Evolutionary conservation across 352 stramenopile genomes (phyloP), one percentile per base, ranked within the genome.

Genomic region (Phytopythium mirpurense): DNA sequence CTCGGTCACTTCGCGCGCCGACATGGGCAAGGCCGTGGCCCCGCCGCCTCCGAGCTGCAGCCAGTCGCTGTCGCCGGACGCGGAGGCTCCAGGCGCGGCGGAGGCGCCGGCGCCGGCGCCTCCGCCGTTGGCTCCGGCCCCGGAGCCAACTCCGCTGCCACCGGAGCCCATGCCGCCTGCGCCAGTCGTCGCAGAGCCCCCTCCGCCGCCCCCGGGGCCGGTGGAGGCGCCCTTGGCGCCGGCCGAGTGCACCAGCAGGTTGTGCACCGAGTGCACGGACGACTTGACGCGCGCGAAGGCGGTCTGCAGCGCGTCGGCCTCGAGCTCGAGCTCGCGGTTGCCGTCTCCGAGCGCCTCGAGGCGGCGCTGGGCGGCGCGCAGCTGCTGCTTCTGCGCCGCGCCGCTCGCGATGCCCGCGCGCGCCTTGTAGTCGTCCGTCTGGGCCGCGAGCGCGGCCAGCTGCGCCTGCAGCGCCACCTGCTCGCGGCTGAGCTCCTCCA

Each of bases 261-360:
- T 81, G 61, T 88, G 71, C 42, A 91, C 75, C 27, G 76, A 91
- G 60, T 91, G 78, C 32, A 90, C 67, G 0, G 69, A 85, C 16
- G 74, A 74, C 58, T 88, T 91, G 34, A 91, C 64, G 26, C 78
- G 67, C 5, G 66, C 65, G 35, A 88, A 55, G 15, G 77, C 63
- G 14, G 67, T 69, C n/a, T 70, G 71, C 38, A 68, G 70, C 29
- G 88, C 70, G 47, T 89, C 78, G 35, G 71, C 72, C 23, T 86
- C 78, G 45, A 60, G 61, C 29, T 91, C 80, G 19, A 80, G 62
- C 8, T 60, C 64, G n/a, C 69, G 67, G 37, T 75, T 74, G 31
- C 62, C 56, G 26, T 81, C 71, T 2, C 77, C 44, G 2, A 74
- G 65, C 8, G 61, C 49, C 5, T 65, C 57, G 35, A 82, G 65